Base-by-base conservation (phyloP, 2,329 filamentous ascomycete species). In the Phialemonium atrogriseum region DNA sequence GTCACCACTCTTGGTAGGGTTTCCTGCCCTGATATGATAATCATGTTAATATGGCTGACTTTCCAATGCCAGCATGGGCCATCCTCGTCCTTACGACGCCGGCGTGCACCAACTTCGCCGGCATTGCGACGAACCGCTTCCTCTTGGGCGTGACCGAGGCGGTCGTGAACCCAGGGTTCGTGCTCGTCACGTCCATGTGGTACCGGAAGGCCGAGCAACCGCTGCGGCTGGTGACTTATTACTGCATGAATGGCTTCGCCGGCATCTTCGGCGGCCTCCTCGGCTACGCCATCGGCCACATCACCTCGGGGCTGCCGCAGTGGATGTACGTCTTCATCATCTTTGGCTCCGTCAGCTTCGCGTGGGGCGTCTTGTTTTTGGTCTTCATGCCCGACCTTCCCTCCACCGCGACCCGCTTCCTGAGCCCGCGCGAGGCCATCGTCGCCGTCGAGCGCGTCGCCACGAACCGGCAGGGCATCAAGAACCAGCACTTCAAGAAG, bases 301-400 rank as follows among this genome's bases (percentile, higher is more conserved):
- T 77, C 41, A 62, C 54, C 1, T 57, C 61, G 5, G 66, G 62
- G 0, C 54, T 73, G 4, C 53, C 59, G 1, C 49, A 56, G 15
- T 75, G 70, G 69, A 70, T 68, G 61, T 72, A 72, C 36, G 62
- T 75, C 13, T 79, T 74, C 51, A 41, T 76, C 11, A 73, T 77
- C 37, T 73, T 75, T 42, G 64, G 71, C 1, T 64, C 69, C 38
- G 62, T 75, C 35, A 71, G 70, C 19, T 52, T 63, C 14, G 47
- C 58, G n/a, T 75, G 71, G 67, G 73, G 71, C 1, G 50, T 77
- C 7, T 49, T 67, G 3, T 70, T 70, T 10, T 67, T 70, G 52
- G 65, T 73, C 40, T 48, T 73, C 24, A 59, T 84, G 2, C 71
- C 80, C 1, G 75, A 84, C 46, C 60, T 68, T 3, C 76, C 77